Conservation (phyloP, 805 yeast species). For the Saccharomycodes ludwigii region DNA sequence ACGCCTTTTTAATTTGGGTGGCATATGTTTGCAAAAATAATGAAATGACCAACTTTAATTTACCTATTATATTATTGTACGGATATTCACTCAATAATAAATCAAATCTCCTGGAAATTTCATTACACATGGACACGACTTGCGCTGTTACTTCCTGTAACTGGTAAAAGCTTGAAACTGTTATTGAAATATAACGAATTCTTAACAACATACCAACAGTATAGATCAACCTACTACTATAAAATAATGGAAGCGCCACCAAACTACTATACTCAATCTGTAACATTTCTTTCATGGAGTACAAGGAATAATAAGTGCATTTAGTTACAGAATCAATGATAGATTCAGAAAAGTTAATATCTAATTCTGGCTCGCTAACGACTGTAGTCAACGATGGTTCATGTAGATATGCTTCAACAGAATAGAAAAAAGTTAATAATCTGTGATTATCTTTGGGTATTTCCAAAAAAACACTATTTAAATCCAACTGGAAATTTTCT, state of each 20-base stretch:
- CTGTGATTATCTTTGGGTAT: conserved; percentile 30
- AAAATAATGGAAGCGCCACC: conserved; percentile 44
- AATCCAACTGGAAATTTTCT: conserved; percentile 36
- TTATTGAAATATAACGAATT: conserved; percentile 40
- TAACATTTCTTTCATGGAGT: conserved; percentile 36
- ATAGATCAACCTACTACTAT: conserved; percentile 45
- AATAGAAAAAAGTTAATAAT: conserved; percentile 39
- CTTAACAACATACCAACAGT: conserved; percentile 50
- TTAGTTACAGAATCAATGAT: conserved; percentile 33
- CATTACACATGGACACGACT: conserved; percentile 21
- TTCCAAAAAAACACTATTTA: conserved; percentile 28
- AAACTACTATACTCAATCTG: conserved; percentile 33
- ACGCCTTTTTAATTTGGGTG: conserved; percentile 31
- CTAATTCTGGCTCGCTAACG: conserved; percentile 10
- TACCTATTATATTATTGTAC: conserved; percentile 38
- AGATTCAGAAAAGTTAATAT: conserved; percentile 15
- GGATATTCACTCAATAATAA: conserved; percentile 25
- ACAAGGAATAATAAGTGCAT: conserved; percentile 43
- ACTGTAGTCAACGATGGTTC: conserved; percentile 35
- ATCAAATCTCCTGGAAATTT: conserved; percentile 16
- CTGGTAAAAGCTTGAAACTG: conserved; percentile 35
- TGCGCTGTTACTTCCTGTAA: conserved; percentile 36
- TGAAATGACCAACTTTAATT: conserved; percentile 42
- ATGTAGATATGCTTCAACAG: conserved; percentile 55
- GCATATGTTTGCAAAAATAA: conserved; percentile 51